Base-by-base conservation (phyloP, 768 basidiomycete genomes). In the Cystobasidium tubakii region DNA sequence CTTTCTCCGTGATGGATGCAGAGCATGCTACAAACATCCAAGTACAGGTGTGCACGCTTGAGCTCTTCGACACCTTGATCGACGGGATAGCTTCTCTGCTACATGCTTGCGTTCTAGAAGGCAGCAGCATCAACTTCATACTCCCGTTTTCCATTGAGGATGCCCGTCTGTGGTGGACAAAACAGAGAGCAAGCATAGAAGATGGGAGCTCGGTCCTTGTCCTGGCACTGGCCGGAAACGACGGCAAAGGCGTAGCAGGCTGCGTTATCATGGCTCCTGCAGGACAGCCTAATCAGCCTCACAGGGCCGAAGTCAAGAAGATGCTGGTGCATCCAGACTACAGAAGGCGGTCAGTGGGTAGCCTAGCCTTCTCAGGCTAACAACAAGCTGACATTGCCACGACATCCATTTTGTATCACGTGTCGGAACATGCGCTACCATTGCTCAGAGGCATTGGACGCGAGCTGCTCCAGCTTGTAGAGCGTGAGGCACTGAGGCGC, bases 271-370 rank as follows among this genome's bases (percentile, higher is more conserved):
- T 62, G 23, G 29, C 19, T 12, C 34, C n/a, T 9, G 33, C 69
- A 43, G 15, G 1, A 27, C 69, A 71, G 69, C 53, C 53, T n/a
- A 71, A 71, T 55, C 69, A 71, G 54, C 69, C 29, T 7, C 69
- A 71, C 23, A 23, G 55, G 7, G 50, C 54, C 6, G 69, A 71
- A 31, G 33, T 71, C 27, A 34, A 19, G 50, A 71, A 71, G 69
- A 71, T 71, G 69, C 69, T 71, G 13, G 69, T 71, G n/a, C 69
- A 71, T 60, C 54, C 69, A 9, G 23, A 36, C 13, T 55, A 23
- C 17, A 31, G 69, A 27, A 3, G 69, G n/a, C 53, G 55, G 69
- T 71, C 23, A 44, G 66, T 42, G 17, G 25, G 9, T 13, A 25
- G 6, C 42, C 29, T 43, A 7, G 29, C 36, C 6, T 53, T 50